These are phyloP conservation scores for Coemansia reversa DNA, from an alignment of 192 early-diverging fungal genomes.

Conservation along the genomic window DNA sequence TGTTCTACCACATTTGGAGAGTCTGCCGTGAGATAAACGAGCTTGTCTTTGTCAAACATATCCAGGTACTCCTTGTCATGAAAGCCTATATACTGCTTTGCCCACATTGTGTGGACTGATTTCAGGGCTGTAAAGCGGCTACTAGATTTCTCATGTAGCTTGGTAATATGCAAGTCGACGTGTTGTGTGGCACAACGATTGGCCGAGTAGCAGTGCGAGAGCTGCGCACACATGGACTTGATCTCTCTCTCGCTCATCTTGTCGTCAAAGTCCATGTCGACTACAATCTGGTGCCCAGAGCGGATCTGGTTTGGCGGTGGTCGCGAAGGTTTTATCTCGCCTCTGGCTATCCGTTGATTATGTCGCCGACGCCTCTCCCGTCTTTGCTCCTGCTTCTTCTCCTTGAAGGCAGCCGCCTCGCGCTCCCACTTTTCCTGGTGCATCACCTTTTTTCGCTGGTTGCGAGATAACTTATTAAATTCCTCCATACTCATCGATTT, in stretches of 20 bases:
- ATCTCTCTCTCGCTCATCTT: slow-evolving; percentile 77
- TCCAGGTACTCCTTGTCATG: slow-evolving; percentile 41
- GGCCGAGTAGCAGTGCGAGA: slow-evolving; percentile 70
- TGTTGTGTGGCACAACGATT: slow-evolving; percentile 60
- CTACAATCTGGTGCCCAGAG: slow-evolving; percentile 60
- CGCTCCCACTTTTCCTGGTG: slow-evolving; percentile 63
- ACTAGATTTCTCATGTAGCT: slow-evolving; percentile 56
- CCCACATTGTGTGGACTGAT: slow-evolving; percentile 59
- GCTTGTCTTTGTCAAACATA: slow-evolving; percentile 56
- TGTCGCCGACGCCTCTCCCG: slow-evolving; percentile 56
- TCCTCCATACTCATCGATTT: slow-evolving; percentile 33
- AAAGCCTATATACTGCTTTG: slow-evolving; percentile 15
- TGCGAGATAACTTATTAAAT: slow-evolving; percentile 61
- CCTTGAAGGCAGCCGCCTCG: slow-evolving; percentile 44
- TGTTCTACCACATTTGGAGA: slow-evolving; percentile 65
- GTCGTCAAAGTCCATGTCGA: slow-evolving; percentile 81
- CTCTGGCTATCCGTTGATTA: slow-evolving; percentile 47
- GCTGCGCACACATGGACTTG: slow-evolving; percentile 68
- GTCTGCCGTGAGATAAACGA: slow-evolving; percentile 92
- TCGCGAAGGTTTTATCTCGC: slow-evolving; percentile 38
- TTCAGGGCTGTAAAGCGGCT: slow-evolving; percentile 50
- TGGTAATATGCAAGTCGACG: slow-evolving; percentile 63
- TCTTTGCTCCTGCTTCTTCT: slow-evolving; percentile 47
- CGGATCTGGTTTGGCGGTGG: slow-evolving; percentile 54
- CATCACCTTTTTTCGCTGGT: slow-evolving; percentile 70